These are phyloP conservation scores for Dactylis glomerata DNA, from an alignment of 176 grass and related monocot genomes.

Conservation along the genomic window DNA sequence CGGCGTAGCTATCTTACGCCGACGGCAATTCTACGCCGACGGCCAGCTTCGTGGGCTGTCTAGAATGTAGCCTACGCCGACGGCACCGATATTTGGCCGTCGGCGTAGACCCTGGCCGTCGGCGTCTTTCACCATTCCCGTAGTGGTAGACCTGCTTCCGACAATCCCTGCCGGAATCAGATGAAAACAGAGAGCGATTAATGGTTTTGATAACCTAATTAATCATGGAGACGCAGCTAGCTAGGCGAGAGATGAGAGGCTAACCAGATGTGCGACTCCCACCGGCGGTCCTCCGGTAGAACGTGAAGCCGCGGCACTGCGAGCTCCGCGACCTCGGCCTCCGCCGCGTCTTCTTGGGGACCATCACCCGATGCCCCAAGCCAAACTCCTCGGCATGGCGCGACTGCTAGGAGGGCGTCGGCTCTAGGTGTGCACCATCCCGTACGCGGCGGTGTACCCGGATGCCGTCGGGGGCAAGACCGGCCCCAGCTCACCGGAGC, in stretches of 20 bases:
- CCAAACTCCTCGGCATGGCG: constrained; percentile 21
- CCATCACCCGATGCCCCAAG: not conserved
- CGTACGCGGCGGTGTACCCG: not conserved
- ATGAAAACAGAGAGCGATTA: constrained; percentile 17
- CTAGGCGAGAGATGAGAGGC: not conserved
- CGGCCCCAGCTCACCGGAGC: constrained; percentile 12
- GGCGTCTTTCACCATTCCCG: too few relatives aligned
- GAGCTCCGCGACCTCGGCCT: constrained; percentile 93
- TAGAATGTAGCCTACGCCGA: too few relatives aligned
- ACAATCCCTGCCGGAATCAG: constrained; percentile 68
- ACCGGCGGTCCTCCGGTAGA: constrained; percentile 90
- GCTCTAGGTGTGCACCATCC: not conserved
- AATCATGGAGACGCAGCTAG: not conserved
- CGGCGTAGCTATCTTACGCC: too few relatives aligned
- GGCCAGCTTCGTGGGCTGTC: too few relatives aligned
- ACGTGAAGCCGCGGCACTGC: constrained; percentile 95
- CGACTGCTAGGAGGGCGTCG: not conserved
- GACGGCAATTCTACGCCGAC: too few relatives aligned
- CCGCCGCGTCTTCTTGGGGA: constrained; percentile 74
- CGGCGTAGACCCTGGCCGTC: too few relatives aligned
- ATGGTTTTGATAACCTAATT: not conserved
- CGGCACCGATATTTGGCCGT: too few relatives aligned
- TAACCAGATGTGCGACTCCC: constrained; percentile 99
- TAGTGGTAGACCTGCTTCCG: constrained; percentile 96
- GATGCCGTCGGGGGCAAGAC: constrained; percentile 27